Percentiles rank a stretch among this genome's conserved stretches.
These are phyloP conservation scores for Monosporascus sp. DNA, from an alignment of 2,329 filamentous ascomycete genomes.

Conservation along the genomic window DNA sequence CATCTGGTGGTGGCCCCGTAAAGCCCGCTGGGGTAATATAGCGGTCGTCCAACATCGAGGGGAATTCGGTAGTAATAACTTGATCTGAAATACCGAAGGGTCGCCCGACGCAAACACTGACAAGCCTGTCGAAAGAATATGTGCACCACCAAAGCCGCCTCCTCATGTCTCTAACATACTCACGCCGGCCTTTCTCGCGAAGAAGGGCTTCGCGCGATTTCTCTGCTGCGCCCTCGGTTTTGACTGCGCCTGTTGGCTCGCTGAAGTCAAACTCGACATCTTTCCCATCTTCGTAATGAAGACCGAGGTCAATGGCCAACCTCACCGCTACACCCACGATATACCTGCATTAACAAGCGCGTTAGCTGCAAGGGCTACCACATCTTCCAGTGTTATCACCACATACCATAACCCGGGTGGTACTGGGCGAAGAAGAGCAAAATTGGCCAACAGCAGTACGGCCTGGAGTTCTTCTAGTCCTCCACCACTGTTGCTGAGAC, in stretches of 20 bases:
- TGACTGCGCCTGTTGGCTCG: slow-evolving; percentile 34
- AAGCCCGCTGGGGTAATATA: slow-evolving; percentile 82
- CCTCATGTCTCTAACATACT: slow-evolving; percentile 82
- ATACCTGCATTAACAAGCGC: slow-evolving; percentile 48
- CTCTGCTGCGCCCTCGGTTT: slow-evolving; percentile 27
- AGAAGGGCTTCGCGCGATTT: slow-evolving; percentile 29
- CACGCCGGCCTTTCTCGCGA: slow-evolving; percentile 61
- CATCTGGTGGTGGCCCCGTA: slow-evolving; percentile 50
- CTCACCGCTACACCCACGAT: slow-evolving; percentile 92
- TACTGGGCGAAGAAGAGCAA: slow-evolving; percentile 84
- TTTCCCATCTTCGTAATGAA: slow-evolving; percentile 87
- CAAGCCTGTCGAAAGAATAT: slow-evolving; percentile 90
- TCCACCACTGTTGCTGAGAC: slow-evolving; percentile 79
- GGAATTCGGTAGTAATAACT: slow-evolving; percentile 92
- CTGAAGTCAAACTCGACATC: slow-evolving; percentile 56
- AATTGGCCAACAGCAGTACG: slow-evolving; percentile 84
- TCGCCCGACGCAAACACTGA: slow-evolving; percentile 87
- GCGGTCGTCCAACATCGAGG: slow-evolving; percentile 79
- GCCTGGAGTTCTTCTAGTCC: slow-evolving; percentile 89
- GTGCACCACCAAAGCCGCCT: slow-evolving; percentile 95
- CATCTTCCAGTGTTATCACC: background rate
- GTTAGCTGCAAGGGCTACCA: slow-evolving; percentile 4
- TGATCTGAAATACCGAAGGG: slow-evolving; percentile 96
- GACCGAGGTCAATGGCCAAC: slow-evolving; percentile 81
- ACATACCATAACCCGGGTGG: slow-evolving; percentile 80